A percentile compares a stretch with the other conserved stretches of the same genome.
Evolutionary conservation across 1,284 basidiomycete species (phyloP).

Genomic region (Cystobasidium sp.): DNA sequence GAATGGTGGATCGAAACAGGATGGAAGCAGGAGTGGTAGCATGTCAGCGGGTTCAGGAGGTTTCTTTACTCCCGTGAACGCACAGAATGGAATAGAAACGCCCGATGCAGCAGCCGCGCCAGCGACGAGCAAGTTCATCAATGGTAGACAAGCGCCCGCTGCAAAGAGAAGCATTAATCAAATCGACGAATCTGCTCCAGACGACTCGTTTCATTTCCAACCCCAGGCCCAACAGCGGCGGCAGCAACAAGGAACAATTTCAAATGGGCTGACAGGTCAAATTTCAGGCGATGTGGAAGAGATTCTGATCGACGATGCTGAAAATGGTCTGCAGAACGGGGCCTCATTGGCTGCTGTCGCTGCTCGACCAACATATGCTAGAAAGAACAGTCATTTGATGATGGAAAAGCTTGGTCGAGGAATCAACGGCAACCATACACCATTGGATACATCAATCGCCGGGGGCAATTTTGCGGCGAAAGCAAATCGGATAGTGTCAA

Average conservation of each 20-base stretch:
- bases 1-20: not conserved
- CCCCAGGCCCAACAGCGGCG: not conserved
- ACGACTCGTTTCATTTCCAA: conserved; percentile 25
- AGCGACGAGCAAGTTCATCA: not conserved
- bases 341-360: too few relatives aligned
- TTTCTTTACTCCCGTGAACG: conserved; percentile 41
- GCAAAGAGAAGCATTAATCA: conserved; percentile 35
- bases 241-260: not conserved
- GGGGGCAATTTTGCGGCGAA: conserved; percentile 10
- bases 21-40: not conserved
- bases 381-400: conserved; percentile 2
- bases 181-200: conserved; percentile 22
- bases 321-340: not conserved
- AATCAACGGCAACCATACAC: conserved; percentile 1
- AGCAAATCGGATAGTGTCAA: conserved; percentile 30
- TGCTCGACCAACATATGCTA: not conserved
- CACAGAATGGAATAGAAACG: conserved; percentile 1
- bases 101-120: conserved; percentile 1
- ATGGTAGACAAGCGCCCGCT: conserved; percentile 24
- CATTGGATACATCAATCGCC: not conserved
- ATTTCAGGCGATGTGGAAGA: conserved; percentile 3
- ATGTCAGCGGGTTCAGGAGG: not conserved
- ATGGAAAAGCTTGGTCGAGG: not conserved
- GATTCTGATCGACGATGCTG: not conserved
- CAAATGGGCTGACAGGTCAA: not conserved